Percentiles rank a stretch among this genome's conserved stretches.
Conservation (phyloP, 148 eudicot genomes). For the Limonium bicolor region DNA sequence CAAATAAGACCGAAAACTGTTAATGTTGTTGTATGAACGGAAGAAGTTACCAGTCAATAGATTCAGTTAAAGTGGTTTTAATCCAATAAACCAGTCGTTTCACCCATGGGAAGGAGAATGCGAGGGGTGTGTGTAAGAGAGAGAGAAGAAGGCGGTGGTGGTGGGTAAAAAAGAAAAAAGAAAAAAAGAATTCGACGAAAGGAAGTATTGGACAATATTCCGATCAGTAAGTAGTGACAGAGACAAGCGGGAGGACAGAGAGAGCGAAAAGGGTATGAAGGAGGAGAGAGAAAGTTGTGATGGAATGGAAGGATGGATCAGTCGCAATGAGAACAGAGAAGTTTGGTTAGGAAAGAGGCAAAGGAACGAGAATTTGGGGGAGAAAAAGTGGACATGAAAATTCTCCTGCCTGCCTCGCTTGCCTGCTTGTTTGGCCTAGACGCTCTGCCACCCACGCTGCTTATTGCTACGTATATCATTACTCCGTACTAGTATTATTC, state of each 20-base stretch:
- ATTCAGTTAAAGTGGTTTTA: not conserved
- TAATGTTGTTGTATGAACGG: too few species aligned
- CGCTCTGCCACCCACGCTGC: too few species aligned
- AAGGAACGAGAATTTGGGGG: too few species aligned
- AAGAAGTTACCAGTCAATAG: not conserved
- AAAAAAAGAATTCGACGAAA: not conserved
- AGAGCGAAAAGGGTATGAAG: not conserved
- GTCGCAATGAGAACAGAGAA: too few species aligned
- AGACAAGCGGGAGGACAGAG: not conserved
- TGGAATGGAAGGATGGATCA: too few species aligned
- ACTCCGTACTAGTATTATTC: too few species aligned
- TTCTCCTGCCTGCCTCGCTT: too few species aligned
- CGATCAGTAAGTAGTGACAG: slow-evolving; percentile 9
- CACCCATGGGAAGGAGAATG: not conserved
- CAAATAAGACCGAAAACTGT: not conserved
- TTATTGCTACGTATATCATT: too few species aligned
- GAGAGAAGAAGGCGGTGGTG: not conserved
- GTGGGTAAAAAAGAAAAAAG: not conserved
- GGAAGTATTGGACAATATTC: slow-evolving; percentile 13
- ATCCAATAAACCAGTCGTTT: not conserved
- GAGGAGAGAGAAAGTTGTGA: slow-evolving; percentile 2
- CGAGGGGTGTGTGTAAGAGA: not conserved
- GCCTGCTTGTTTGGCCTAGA: too few species aligned
- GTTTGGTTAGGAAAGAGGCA: too few species aligned
- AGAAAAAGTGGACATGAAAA: too few species aligned